Base-by-base conservation (phyloP, 169 alveolate species). In the Toxoplasma gondii region DNA sequence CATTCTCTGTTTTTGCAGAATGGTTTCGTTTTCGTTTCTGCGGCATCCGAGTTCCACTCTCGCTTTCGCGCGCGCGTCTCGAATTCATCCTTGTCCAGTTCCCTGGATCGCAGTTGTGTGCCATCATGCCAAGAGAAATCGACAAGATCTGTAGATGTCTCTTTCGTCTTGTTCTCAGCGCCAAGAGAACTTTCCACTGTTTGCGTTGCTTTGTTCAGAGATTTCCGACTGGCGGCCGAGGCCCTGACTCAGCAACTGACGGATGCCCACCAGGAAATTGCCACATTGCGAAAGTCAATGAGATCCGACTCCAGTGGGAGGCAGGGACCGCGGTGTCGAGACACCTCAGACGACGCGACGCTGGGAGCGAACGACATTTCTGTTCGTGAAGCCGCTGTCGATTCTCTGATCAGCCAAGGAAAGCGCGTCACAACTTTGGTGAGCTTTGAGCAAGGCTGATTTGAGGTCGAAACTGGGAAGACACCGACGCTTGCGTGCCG, bases 351-450 rank as follows among this genome's bases (percentile, higher is more conserved):
- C 12, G 70, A 34, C n/a, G 74, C 39, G 49, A 86, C 93, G 41
- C 2, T 86, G n/a, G 94, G 82, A 38, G 86, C 92, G 39, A 92
- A 92, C 83, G 94, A 83, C 88, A 31, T 80, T 16, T n/a, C 92
- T 44, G 82, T 83, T 38, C 87, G 64, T 22, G 67, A 92, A 92
- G 94, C 94, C n/a, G 91, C 88, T 10, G 36, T 53, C 5, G 94
- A 92, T 38, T 43, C 87, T n/a, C 36, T 80, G 17, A 7, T 81
- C n/a, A 45, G 87, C 29, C 92, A 92, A 81, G 84, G 91, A n/a
- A 80, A 43, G 49, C 86, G 74, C 22, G 74, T 27, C 74, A 64
- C 74, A 64, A 22, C 74, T 64, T 19, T 10, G 24, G 34, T 64
- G n/a, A 64, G 74, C 29, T 19, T 16, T 64, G 29, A 16, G 34